A percentile compares a stretch with the other conserved stretches of the same genome.
phyloP scores from a whole-genome alignment of 139 green algal genomes.

The Diplosphaera chodatii region DNA sequence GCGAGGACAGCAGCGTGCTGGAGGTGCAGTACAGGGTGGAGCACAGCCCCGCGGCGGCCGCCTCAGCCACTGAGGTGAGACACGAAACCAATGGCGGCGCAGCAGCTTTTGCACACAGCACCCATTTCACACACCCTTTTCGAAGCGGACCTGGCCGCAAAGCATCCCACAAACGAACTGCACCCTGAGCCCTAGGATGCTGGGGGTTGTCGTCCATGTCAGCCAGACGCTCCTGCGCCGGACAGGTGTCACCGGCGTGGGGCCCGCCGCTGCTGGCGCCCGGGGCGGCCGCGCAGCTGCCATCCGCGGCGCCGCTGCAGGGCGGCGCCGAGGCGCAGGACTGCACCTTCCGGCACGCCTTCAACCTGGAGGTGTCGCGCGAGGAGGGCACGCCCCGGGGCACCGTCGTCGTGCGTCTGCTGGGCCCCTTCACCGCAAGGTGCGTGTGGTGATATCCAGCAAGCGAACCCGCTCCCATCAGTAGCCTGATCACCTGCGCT shows the following conservation, averaged over 20 bases:
- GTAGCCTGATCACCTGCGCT: too few relatives aligned
- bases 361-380: conserved; percentile 15
- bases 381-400: conserved; percentile 19
- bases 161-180: too few relatives aligned
- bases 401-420: conserved; percentile 27
- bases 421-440: conserved; percentile 45
- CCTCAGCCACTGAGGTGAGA: not conserved
- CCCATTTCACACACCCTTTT: too few relatives aligned
- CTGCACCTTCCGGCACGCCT: conserved; percentile 17
- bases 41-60: conserved; percentile 1
- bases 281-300: not conserved
- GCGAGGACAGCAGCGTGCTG: conserved; percentile 15
- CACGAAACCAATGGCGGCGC: too few relatives aligned
- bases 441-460: too few relatives aligned
- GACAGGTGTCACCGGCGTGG: not conserved
- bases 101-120: too few relatives aligned
- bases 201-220: too few relatives aligned
- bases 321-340: conserved; percentile 1
- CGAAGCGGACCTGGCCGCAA: too few relatives aligned
- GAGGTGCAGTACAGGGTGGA: conserved; percentile 15
- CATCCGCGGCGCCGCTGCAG: not conserved
- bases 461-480: too few relatives aligned
- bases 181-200: too few relatives aligned
- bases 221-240: too few relatives aligned
- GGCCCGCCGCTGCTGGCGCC: not conserved